These are phyloP conservation scores for Suhomyces prunicola DNA, from an alignment of 805 yeast species.

Conservation along the genomic window DNA sequence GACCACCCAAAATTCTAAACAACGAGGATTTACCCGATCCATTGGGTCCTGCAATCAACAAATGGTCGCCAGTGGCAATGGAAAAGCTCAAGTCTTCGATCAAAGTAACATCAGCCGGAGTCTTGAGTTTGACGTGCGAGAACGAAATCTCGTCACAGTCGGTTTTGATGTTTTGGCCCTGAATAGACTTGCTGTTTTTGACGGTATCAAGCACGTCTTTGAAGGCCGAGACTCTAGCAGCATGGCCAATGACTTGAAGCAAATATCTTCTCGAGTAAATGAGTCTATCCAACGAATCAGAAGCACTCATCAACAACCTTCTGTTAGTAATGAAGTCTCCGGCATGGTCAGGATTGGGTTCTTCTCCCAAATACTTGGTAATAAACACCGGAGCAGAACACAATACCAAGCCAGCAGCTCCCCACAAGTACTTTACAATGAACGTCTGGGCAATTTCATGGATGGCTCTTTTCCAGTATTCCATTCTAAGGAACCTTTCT, in stretches of 20 bases:
- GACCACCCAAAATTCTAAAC: slow-evolving; percentile 85
- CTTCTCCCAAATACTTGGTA: slow-evolving; percentile 47
- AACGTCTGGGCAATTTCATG: slow-evolving; percentile 86
- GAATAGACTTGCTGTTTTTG: slow-evolving; percentile 9
- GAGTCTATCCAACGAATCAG: slow-evolving; percentile 83
- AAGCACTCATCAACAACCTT: slow-evolving; percentile 75
- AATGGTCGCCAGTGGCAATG: slow-evolving; percentile 76
- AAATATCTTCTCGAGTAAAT: slow-evolving; percentile 81
- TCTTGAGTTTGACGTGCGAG: slow-evolving; percentile 71
- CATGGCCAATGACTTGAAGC: slow-evolving; percentile 80
- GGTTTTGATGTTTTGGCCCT: slow-evolving; percentile 22
- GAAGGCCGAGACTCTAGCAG: slow-evolving; percentile 69
- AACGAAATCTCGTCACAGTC: slow-evolving; percentile 61
- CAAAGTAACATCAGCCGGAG: slow-evolving; percentile 78
- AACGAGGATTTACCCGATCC: slow-evolving; percentile 95
- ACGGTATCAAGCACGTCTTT: slow-evolving; percentile 56
- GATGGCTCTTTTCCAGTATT: slow-evolving; percentile 68
- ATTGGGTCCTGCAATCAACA: slow-evolving; percentile 90
- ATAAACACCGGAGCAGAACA: slow-evolving; percentile 88
- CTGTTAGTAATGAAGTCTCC: slow-evolving; percentile 89
- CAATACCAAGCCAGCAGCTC: slow-evolving; percentile 86
- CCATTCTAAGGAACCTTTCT: slow-evolving; percentile 72
- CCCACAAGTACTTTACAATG: slow-evolving; percentile 90
- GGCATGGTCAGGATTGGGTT: slow-evolving; percentile 48
- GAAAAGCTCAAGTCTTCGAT: slow-evolving; percentile 66